phyloP scores from a whole-genome alignment of 495 filamentous ascomycete species.

The Talaromyces proteolyticus region DNA sequence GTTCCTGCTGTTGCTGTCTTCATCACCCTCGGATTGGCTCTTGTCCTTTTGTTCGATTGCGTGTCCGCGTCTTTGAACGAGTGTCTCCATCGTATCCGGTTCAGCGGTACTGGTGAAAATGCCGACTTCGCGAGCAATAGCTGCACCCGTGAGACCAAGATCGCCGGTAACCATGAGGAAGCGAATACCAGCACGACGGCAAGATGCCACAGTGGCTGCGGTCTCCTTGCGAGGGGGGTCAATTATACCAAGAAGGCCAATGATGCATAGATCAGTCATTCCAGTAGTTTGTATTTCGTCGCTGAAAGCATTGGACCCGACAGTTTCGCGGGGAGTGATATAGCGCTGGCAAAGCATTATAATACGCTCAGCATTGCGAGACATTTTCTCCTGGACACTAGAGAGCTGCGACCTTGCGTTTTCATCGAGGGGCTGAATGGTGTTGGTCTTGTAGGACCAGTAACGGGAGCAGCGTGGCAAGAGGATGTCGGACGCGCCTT shows the following conservation, averaged over 20 bases:
- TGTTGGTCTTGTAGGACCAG: constrained; percentile 38
- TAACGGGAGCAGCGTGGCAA: constrained; percentile 48
- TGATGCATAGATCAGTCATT: constrained; percentile 37
- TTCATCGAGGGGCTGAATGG: constrained; percentile 29
- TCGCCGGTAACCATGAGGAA: constrained; percentile 70
- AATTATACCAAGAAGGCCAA: constrained; percentile 60
- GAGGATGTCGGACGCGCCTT: constrained; percentile 60
- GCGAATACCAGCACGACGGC: constrained; percentile 55
- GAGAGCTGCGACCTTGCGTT: constrained; percentile 35
- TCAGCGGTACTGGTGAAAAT: constrained; percentile 46
- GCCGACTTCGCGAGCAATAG: constrained; percentile 61
- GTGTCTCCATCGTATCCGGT: constrained; percentile 28
- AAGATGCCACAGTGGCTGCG: constrained; percentile 47
- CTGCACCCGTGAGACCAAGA: constrained; percentile 62
- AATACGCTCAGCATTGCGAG: constrained; percentile 57
- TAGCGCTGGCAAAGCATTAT: constrained; percentile 47
- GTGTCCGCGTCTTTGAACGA: background rate
- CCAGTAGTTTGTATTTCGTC: constrained; percentile 39
- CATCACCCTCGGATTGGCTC: constrained; percentile 6
- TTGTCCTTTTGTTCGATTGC: background rate
- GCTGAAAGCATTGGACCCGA: constrained; percentile 44
- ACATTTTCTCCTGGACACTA: constrained; percentile 53
- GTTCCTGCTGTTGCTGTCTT: no score
- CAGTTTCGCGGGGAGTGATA: constrained; percentile 44
- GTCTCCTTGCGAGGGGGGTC: constrained; percentile 66